phyloP scores from a whole-genome alignment of 805 yeast species.

The Candida ovalis region DNA sequence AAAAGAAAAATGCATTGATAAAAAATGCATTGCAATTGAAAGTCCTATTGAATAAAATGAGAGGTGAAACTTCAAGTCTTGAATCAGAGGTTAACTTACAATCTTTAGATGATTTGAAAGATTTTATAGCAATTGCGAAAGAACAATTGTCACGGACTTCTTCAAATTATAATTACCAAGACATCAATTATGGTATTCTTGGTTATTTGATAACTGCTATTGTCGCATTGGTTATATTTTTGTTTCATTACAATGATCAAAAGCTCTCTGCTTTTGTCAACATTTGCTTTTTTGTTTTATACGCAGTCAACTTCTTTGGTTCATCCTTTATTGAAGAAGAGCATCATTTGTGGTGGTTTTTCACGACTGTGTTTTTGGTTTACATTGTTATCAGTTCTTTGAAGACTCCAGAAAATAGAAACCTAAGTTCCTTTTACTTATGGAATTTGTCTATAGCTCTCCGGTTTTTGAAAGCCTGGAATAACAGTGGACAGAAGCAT shows the following conservation, averaged over 20 bases:
- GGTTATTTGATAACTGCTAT: conserved; percentile 31
- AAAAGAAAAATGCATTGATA: conserved; percentile 35
- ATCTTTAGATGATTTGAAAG: conserved; percentile 8
- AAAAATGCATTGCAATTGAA: conserved; percentile 60
- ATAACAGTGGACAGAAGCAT: conserved; percentile 84
- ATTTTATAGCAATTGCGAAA: conserved; percentile 46
- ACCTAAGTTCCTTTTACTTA: conserved; percentile 11
- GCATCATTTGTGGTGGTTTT: conserved; percentile 95
- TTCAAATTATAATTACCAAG: conserved; percentile 63
- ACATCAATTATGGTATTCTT: conserved; percentile 42
- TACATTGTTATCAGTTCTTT: conserved; percentile 15
- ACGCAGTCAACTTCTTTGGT: conserved; percentile 65
- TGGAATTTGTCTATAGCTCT: conserved; percentile 34
- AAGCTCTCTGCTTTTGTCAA: conserved; percentile 18
- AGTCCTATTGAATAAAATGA: conserved; percentile 41
- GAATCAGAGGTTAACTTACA: conserved; percentile 12
- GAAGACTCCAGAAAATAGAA: conserved; percentile 4
- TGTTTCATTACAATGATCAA: conserved; percentile 10
- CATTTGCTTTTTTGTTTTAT: conserved; percentile 30
- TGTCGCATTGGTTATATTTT: conserved; percentile 25
- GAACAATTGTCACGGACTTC: conserved; percentile 52
- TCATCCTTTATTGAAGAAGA: conserved; percentile 94
- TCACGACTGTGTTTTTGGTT: conserved; percentile 35
- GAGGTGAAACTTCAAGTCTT: conserved; percentile 19
- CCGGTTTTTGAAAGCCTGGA: conserved; percentile 77